Percentiles rank a stretch among this genome's conserved stretches.
phyloP scores from a whole-genome alignment of 139 green algal genomes.

The Pycnococcus provasolii region DNA sequence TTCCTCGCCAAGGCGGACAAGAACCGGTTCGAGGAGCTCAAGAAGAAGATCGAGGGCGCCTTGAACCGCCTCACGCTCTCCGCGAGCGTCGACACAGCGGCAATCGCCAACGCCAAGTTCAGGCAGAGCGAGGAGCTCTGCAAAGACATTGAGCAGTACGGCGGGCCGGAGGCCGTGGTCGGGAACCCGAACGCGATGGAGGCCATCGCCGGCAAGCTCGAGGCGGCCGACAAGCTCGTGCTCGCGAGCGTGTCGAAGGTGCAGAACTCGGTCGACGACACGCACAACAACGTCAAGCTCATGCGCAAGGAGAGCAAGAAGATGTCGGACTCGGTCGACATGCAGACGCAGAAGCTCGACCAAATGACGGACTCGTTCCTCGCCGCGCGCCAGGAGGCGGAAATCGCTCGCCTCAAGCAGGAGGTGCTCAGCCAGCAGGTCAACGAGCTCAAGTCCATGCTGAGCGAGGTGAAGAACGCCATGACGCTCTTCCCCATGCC shows the following conservation, averaged over 20 bases:
- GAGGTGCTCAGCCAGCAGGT: conserved; percentile 4
- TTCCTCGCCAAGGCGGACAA: conserved; percentile 9
- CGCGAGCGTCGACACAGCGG: conserved; percentile 3
- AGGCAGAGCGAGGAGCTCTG: conserved; percentile 4
- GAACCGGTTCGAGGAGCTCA: conserved; percentile 8
- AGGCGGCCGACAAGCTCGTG: conserved; percentile 5
- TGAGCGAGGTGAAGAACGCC: conserved; percentile 5
- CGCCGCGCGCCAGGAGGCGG: background rate
- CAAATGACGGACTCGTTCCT: conserved; percentile 1
- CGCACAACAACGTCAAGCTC: too few species aligned
- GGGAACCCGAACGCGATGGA: background rate
- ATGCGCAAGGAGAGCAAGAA: background rate
- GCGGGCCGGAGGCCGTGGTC: background rate
- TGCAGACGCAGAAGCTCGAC: background rate
- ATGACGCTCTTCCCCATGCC: conserved; percentile 4
- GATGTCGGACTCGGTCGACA: background rate
- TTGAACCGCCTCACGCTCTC: conserved; percentile 1
- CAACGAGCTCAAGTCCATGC: conserved; percentile 12
- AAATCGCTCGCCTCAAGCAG: background rate
- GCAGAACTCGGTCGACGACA: background rate
- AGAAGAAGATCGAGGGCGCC: background rate
- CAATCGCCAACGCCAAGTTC: conserved; percentile 9
- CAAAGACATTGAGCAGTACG: background rate
- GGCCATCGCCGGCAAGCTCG: background rate
- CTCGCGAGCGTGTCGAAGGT: background rate